Evolutionary conservation across 495 filamentous ascomycete genomes (phyloP), one percentile per base, ranked within the genome.

Genomic region (Penicillium angulare): DNA sequence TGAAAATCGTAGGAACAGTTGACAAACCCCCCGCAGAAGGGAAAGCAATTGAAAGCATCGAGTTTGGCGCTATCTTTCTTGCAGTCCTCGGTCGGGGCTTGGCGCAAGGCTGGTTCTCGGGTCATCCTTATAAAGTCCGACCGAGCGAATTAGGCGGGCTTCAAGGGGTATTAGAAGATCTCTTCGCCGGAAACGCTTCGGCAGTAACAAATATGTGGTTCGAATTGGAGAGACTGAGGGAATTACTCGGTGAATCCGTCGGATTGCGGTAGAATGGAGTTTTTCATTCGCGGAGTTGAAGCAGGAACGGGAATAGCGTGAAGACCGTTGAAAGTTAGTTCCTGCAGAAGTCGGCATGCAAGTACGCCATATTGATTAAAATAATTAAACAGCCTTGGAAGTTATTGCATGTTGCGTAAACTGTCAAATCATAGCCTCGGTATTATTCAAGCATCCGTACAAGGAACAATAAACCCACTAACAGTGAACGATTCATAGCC

Each of bases 131-230:
- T 23, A 77, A 84, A 66, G 79, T 90, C 29, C 64, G 83, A 7
- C 70, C 74, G 0, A 77, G 81, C 9, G 87, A 86, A 0, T 52
- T 90, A 48, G 71, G 56, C 7, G 84, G 84, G 0, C 55, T 89
- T 8, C 65, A 86, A 65, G 61, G 65, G 0, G 85, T 64, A 1
- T 52, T 90, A 60, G 59, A 61, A 50, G 73, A 82, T 47, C 62
- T 89, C 52, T 78, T 78, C 63, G 75, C 81, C 45, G 87, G 86
- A 0, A 85, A 81, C 55, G 85, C 80, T 39, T 83, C 79, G 46
- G 86, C 77, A 13, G 69, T 80, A 0, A n/a, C n/a, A 90, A 90
- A 61, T 88, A 86, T 67, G 79, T 89, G 2, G 82, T 86, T 48
- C 65, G 82, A 24, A 81, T 90, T 66, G 79, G 55, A 36, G 85